Evolutionary conservation across 2,329 filamentous ascomycete genomes (phyloP).

Genomic region (Rutstroemia sp.): DNA sequence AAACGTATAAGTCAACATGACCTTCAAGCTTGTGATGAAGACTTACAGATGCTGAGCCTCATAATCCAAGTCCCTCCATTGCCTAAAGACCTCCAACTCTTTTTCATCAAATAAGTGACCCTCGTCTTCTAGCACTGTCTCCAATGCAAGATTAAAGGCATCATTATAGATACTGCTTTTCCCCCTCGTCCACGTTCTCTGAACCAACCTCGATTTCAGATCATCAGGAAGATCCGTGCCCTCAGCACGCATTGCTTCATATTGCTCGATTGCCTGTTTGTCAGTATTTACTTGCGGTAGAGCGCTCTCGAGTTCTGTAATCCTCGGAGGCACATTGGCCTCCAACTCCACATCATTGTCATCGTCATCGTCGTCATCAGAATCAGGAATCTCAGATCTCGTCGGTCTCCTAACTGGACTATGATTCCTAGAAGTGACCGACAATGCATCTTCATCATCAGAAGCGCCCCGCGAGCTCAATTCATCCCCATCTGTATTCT

Average conservation of each 20-base stretch:
- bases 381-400: conserved; percentile 32
- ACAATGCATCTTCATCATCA: conserved; percentile 15
- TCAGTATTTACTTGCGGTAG: conserved; percentile 61
- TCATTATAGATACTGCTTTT: conserved; percentile 93
- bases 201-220: conserved; percentile 43
- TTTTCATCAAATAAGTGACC: conserved; percentile 76
- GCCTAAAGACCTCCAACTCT: conserved; percentile 68
- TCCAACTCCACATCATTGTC: conserved; percentile 25
- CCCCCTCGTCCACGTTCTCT: conserved; percentile 62
- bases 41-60: conserved; percentile 84
- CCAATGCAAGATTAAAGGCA: conserved; percentile 87
- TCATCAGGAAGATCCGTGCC: conserved; percentile 30
- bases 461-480: not conserved
- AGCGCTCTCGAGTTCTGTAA: conserved; percentile 64
- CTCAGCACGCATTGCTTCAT: conserved; percentile 53
- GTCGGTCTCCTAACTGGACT: conserved; percentile 9
- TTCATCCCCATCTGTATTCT: conserved; percentile 18
- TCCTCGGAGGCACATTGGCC: conserved; percentile 28
- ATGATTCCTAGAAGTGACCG: conserved; percentile 22
- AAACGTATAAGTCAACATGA: not conserved
- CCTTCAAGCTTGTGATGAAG: not conserved
- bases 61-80: conserved; percentile 69
- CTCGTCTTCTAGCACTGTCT: conserved; percentile 86
- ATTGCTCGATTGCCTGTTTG: conserved; percentile 68
- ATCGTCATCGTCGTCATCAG: conserved; percentile 27